Percentiles rank a stretch among this genome's conserved stretches.
Evolutionary conservation across 2,329 filamentous ascomycete genomes (phyloP).

Genomic region (Colletotrichum paranaense): DNA sequence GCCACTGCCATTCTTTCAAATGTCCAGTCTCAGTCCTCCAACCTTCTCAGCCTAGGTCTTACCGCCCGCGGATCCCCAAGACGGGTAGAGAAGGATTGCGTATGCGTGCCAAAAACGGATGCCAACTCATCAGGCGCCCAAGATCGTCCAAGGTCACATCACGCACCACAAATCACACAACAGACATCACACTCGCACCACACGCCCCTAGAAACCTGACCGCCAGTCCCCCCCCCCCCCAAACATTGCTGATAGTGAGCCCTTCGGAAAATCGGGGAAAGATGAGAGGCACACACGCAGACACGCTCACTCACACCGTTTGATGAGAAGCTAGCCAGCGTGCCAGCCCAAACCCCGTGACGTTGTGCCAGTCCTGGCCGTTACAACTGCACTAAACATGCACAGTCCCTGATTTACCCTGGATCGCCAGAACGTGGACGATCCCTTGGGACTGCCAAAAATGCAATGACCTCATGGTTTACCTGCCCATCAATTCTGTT

Average conservation of each 20-base stretch:
- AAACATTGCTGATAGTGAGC: not conserved
- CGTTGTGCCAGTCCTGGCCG: constrained; percentile 1
- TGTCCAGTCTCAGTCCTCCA: not conserved
- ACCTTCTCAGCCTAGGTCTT: not conserved
- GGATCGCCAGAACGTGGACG: constrained; percentile 10
- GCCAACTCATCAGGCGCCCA: constrained; percentile 8
- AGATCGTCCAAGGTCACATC: constrained; percentile 6
- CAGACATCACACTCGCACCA: not conserved
- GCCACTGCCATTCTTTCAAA: not conserved
- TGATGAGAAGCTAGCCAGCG: not conserved
- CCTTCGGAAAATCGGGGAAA: not conserved
- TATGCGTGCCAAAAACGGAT: not conserved
- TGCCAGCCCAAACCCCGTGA: constrained; percentile 3
- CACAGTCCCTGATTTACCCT: constrained; percentile 6
- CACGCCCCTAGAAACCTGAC: not conserved
- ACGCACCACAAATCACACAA: not conserved
- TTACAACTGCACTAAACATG: not conserved
- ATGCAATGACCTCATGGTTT: constrained; percentile 23
- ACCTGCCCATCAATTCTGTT: not conserved
- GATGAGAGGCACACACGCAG: no score
- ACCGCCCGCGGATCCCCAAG: not conserved
- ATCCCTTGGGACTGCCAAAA: not conserved
- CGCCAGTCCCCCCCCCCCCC: not conserved
- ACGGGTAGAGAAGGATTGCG: not conserved
- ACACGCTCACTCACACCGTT: not conserved